These are phyloP conservation scores for Lactarius evosmus DNA, from an alignment of 768 basidiomycete species.

Conservation along the genomic window DNA sequence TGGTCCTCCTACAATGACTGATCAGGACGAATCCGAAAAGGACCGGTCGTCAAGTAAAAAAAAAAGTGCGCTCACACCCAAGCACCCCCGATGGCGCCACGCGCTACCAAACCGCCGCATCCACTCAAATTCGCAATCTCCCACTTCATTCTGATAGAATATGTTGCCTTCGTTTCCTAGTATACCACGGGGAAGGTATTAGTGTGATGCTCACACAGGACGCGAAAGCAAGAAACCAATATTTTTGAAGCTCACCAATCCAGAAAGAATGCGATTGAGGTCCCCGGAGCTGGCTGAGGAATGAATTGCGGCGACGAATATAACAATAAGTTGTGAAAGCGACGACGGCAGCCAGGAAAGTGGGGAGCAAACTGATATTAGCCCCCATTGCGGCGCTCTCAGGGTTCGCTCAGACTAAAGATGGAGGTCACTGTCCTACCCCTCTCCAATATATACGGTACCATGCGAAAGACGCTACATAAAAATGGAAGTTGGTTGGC, in stretches of 20 bases:
- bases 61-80: slow-evolving; percentile 23
- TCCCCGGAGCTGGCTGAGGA: slow-evolving; percentile 7
- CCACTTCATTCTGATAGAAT: slow-evolving; percentile 29
- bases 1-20: slow-evolving; percentile 5
- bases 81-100: slow-evolving; percentile 24
- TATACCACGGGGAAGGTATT: neutral
- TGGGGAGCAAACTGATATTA: neutral
- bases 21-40: neutral
- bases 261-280: slow-evolving; percentile 17
- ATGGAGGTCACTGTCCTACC: neutral
- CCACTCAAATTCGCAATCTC: slow-evolving; percentile 28
- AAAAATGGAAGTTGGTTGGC: neutral
- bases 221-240: neutral
- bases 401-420: neutral
- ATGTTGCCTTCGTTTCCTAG: slow-evolving; percentile 31
- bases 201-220: neutral
- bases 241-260: slow-evolving; percentile 3
- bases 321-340: neutral
- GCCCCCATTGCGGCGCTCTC: neutral
- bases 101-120: slow-evolving; percentile 17
- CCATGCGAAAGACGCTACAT: neutral
- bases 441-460: neutral
- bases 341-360: neutral
- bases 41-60: neutral
- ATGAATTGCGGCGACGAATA: slow-evolving; percentile 2